phyloP scores from a whole-genome alignment of 2,329 filamentous ascomycete species.

The Nemania sp. region DNA sequence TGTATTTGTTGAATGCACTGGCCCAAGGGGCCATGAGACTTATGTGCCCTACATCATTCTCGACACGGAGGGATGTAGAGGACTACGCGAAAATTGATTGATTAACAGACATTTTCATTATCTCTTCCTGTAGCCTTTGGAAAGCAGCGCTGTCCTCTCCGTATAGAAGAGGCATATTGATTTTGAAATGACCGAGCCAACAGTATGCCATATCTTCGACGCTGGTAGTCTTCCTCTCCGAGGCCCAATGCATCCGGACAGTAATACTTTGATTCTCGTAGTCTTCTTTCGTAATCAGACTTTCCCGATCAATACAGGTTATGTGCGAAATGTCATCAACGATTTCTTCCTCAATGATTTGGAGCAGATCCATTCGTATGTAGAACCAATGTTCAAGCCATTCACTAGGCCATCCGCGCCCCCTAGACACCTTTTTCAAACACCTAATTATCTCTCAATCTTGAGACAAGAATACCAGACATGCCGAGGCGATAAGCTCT shows the following conservation, averaged over 20 bases:
- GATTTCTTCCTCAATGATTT: neutral
- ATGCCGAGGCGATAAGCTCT: neutral
- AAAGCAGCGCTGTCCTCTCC: constrained; percentile 3
- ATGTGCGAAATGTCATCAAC: neutral
- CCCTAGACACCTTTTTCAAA: neutral
- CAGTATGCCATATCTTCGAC: no score
- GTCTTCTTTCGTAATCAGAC: neutral
- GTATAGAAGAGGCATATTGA: constrained; percentile 10
- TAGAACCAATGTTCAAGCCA: neutral
- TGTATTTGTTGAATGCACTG: neutral
- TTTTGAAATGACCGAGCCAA: no score
- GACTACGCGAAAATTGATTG: constrained; percentile 10
- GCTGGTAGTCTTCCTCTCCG: neutral
- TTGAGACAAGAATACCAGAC: neutral
- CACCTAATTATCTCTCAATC: neutral
- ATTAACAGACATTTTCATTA: constrained; percentile 9
- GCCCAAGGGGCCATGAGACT: constrained; percentile 13
- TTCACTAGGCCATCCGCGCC: no score
- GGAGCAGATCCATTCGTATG: neutral
- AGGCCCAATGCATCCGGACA: constrained; percentile 3
- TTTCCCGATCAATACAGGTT: neutral
- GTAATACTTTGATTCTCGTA: constrained; percentile 2
- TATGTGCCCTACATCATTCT: neutral
- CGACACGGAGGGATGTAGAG: neutral
- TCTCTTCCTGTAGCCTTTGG: constrained; percentile 10